Evolutionary conservation across 1,284 basidiomycete species (phyloP).

Genomic region (Heterobasidion occidentale): DNA sequence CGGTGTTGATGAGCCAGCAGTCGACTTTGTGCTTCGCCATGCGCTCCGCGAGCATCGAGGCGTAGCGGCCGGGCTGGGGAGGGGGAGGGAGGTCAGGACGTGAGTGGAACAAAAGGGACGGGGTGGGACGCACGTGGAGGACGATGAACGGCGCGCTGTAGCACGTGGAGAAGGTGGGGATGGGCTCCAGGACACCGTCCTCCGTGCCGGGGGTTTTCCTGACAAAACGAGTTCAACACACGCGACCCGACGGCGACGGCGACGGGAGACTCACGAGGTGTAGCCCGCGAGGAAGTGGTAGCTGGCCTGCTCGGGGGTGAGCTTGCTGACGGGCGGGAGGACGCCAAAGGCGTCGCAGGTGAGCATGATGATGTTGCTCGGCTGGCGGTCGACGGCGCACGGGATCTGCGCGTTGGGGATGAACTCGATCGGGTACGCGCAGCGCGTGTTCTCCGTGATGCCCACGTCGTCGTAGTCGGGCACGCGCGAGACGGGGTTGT

Average conservation of each 20-base stretch:
- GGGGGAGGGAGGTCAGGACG: background rate
- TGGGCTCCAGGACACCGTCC: conserved; percentile 96
- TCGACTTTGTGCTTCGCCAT: conserved; percentile 90
- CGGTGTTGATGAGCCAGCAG: conserved; percentile 99
- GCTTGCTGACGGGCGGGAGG: conserved; percentile 90
- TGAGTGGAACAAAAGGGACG: too few relatives aligned
- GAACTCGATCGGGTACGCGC: conserved; percentile 95
- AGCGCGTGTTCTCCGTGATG: conserved; percentile 99
- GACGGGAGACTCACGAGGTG: conserved; percentile 61
- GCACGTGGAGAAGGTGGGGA: conserved; percentile 98
- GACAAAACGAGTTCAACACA: conserved; percentile 4
- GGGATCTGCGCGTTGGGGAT: conserved; percentile 96
- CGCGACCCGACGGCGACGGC: background rate
- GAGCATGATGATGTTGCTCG: conserved; percentile 96
- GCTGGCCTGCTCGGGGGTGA: conserved; percentile 91
- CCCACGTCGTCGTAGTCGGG: conserved; percentile 96
- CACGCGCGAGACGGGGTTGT: conserved; percentile 79
- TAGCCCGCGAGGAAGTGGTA: conserved; percentile 98
- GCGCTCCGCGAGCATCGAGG: conserved; percentile 93
- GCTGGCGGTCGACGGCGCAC: conserved; percentile 78
- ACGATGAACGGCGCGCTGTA: conserved; percentile 99
- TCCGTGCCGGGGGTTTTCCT: conserved; percentile 96
- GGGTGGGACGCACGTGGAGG: conserved; percentile 59
- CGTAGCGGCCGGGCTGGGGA: conserved; percentile 83
- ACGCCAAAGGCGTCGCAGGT: conserved; percentile 99